These are phyloP conservation scores for Zarea fungicola DNA, from an alignment of 2,329 filamentous ascomycete species.

Conservation along the genomic window DNA sequence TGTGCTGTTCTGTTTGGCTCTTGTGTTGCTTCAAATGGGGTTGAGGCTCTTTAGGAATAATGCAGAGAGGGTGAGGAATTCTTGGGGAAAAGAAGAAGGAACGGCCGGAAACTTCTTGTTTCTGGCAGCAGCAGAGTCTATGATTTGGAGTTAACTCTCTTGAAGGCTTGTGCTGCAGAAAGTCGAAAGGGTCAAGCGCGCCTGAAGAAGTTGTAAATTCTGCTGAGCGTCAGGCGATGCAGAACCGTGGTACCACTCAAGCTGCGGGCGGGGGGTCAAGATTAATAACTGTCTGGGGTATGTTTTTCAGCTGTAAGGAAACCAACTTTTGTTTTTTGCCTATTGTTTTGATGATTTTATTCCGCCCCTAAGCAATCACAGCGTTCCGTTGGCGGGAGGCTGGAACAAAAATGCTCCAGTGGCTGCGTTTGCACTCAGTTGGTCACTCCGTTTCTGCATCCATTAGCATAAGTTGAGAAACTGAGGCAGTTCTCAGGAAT, in stretches of 20 bases:
- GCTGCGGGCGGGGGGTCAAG: not conserved
- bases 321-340: not conserved
- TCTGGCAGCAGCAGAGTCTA: too few species aligned
- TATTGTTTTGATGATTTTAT: constrained; percentile 1
- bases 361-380: constrained; percentile 8
- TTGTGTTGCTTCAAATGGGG: not conserved
- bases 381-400: constrained; percentile 8
- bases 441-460: constrained; percentile 1
- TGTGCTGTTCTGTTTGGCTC: not conserved
- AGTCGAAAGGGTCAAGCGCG: not conserved
- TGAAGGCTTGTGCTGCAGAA: not conserved
- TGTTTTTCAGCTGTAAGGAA: not conserved
- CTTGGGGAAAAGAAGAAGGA: not conserved
- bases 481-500: not conserved
- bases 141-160: not conserved
- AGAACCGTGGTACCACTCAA: not conserved
- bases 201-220: too few species aligned
- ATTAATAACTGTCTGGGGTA: constrained; percentile 5
- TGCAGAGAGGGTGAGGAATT: not conserved
- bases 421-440: constrained; percentile 4
- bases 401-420: constrained; percentile 9
- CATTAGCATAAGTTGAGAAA: not conserved
- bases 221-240: not conserved
- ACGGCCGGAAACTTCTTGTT: not conserved
- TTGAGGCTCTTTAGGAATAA: not conserved